Conservation (phyloP, 1,139 yeast species). For the Meyerozyma smithsonii region DNA sequence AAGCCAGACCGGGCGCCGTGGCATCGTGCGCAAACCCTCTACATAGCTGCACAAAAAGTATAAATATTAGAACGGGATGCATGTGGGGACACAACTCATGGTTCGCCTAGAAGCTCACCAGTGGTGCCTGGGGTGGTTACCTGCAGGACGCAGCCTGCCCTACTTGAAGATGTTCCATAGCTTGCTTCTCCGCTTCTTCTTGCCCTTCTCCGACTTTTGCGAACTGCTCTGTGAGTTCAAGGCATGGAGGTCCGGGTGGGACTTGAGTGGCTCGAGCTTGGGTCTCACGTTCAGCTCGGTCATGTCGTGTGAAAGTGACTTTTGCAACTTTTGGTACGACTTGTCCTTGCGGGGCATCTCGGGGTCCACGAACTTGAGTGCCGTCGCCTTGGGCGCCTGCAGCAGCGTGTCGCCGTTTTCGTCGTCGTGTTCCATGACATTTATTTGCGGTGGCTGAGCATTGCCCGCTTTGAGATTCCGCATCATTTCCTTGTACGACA, state of each 20-base stretch:
- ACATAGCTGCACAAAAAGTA: not conserved
- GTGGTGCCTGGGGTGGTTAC: not conserved
- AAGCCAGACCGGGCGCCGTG: not conserved
- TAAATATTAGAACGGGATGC: not conserved
- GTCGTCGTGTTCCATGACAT: conserved; percentile 5
- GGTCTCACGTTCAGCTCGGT: conserved; percentile 8
- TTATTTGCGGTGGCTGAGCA: conserved; percentile 10
- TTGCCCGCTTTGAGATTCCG: conserved; percentile 19
- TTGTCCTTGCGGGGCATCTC: conserved; percentile 12
- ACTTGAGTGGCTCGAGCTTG: conserved; percentile 30
- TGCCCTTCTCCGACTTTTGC: conserved; percentile 13
- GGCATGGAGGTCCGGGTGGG: conserved; percentile 36
- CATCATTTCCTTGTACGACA: conserved; percentile 37
- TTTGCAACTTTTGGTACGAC: conserved; percentile 14
- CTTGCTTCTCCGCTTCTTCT: conserved; percentile 24
- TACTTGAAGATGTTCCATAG: conserved; percentile 36
- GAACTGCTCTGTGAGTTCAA: conserved; percentile 5
- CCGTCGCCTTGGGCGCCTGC: conserved; percentile 7
- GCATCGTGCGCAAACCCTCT: not conserved
- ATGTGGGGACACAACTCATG: not conserved
- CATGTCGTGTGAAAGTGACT: conserved; percentile 6
- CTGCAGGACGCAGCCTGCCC: conserved; percentile 7
- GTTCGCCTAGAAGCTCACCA: no score
- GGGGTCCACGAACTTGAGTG: conserved; percentile 23
- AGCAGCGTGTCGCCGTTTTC: no score